phyloP scores from a whole-genome alignment of 192 early-diverging fungal species.

The Gigaspora rosea region DNA sequence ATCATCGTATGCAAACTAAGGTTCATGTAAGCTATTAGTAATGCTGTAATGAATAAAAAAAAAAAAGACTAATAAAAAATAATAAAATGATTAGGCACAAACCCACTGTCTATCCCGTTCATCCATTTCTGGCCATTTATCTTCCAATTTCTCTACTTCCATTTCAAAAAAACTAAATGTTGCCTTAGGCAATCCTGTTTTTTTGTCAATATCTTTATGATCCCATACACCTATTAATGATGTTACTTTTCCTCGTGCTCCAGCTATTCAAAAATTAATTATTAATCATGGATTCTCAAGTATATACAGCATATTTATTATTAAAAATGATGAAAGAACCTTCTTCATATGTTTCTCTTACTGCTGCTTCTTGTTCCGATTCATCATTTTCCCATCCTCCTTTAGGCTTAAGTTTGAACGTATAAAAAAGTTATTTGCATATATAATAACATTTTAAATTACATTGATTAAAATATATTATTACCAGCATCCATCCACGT shows the following conservation, averaged over 20 bases:
- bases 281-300: background rate
- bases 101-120: constrained; percentile 54
- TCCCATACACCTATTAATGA: constrained; percentile 50
- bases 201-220: constrained; percentile 46
- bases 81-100: constrained; percentile 2
- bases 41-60: background rate
- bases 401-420: constrained; percentile 46
- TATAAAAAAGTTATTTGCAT: too few species aligned
- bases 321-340: constrained; percentile 36
- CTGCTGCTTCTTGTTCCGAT: constrained; percentile 55
- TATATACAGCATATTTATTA: background rate
- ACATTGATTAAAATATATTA: background rate
- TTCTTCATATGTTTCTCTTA: constrained; percentile 67
- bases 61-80: background rate
- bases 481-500: constrained; percentile 54
- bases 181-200: constrained; percentile 41
- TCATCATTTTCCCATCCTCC: constrained; percentile 70
- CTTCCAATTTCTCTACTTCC: constrained; percentile 53
- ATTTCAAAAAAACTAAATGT: constrained; percentile 58
- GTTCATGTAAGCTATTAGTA: background rate
- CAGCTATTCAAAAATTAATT: constrained; percentile 38
- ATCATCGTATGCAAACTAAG: constrained; percentile 49
- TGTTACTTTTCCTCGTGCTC: constrained; percentile 54
- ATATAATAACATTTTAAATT: too few species aligned
- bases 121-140: constrained; percentile 57